Conservation (phyloP, 768 basidiomycete species). For the Saitozyma podzolica region DNA sequence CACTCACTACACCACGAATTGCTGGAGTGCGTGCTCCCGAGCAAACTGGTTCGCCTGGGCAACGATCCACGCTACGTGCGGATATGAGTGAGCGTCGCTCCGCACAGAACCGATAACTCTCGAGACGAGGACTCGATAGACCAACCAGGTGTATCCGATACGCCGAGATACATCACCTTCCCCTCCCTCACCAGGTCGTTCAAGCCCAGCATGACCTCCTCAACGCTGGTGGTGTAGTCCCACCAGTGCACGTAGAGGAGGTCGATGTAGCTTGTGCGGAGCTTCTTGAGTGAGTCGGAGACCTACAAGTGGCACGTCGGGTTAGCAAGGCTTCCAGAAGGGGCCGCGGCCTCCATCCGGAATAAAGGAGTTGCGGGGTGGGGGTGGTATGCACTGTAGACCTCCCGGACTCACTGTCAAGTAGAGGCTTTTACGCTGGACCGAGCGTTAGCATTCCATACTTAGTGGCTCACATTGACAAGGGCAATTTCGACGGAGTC, state of each 20-base stretch:
- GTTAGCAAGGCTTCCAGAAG: too few relatives aligned
- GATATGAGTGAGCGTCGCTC: background rate
- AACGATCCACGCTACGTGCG: conserved; percentile 26
- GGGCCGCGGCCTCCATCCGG: too few relatives aligned
- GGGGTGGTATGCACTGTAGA: background rate
- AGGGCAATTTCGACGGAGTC: too few relatives aligned
- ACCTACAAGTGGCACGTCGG: too few relatives aligned
- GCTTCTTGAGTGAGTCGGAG: conserved; percentile 46
- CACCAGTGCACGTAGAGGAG: conserved; percentile 50
- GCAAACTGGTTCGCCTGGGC: conserved; percentile 58
- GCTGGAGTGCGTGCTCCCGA: conserved; percentile 57
- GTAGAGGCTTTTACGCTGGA: conserved; percentile 55
- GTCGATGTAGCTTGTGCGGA: conserved; percentile 41
- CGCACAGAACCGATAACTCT: background rate
- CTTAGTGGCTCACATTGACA: too few relatives aligned
- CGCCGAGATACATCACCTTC: conserved; percentile 53
- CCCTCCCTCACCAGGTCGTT: conserved; percentile 59
- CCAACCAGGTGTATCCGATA: conserved; percentile 41
- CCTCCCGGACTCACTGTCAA: background rate
- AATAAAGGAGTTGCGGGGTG: background rate
- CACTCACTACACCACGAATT: conserved; percentile 63
- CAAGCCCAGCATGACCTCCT: conserved; percentile 63
- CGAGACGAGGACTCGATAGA: background rate
- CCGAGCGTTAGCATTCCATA: too few relatives aligned
- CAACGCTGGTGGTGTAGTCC: conserved; percentile 60